Evolutionary conservation across 345 rosid species (phyloP), one percentile per base, ranked within the genome.

Genomic region (Eucalyptus guilfoylei): DNA sequence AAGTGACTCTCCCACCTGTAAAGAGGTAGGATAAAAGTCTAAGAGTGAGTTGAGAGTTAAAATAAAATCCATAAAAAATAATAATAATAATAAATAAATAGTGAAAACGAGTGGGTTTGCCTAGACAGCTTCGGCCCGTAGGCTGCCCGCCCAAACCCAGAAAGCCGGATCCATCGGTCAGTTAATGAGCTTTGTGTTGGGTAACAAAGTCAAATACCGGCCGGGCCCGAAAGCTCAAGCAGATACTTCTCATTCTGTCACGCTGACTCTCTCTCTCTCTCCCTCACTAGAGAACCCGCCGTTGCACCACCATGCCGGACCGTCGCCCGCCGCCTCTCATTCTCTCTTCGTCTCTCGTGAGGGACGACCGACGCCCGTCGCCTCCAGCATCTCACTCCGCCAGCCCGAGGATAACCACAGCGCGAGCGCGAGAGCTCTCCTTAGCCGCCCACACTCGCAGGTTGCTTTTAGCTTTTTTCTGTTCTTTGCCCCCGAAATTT

Each of bases 1-100:
- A 52, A 1, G 55, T 3, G 1, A 52, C 1, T 50, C 9, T 3
- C 21, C 16, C 1, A 0, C 2, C 0, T 17, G 0, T 50, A 50
- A 50, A 50, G 8, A 50, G 1, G 0, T 50, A 50, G 0, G 4
- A 3, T 3, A 17, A 17, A 17, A 52, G 24, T 52, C 2, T 50
- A 3, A 17, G 0, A 52, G 4, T 17, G 0, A 3, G 5, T 52
- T 19, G 24, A 52, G 24, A 52, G 5, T 8, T 52, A 52, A 2
- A 52, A 1, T 19, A 17, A 2, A 50, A 7, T 2, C 1, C 0
- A 50, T 17, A 0, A 7, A 17, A 50, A 15, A 3, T n/a, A n/a
- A n/a, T n/a, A n/a, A n/a, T n/a, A n/a, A n/a, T n/a, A n/a, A n/a
- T n/a, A n/a, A n/a, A n/a, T 17, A 52, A 19, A 19, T 50, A 0